Evolutionary conservation across 2,329 filamentous ascomycete species (phyloP), one percentile per base, ranked within the genome.

Genomic region (Claviceps humidiphila): DNA sequence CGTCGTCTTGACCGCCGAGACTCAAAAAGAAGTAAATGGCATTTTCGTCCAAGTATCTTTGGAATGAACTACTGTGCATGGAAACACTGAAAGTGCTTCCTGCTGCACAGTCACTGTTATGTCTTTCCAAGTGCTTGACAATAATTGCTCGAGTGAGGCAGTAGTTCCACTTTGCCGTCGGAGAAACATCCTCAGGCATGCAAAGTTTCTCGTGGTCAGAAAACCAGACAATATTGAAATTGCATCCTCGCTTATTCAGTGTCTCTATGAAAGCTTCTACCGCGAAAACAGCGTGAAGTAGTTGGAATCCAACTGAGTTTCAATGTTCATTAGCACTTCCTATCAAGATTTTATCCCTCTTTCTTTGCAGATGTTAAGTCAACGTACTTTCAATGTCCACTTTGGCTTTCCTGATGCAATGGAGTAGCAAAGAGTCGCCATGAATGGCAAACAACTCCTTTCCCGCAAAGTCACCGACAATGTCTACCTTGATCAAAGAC

Each of bases 401-500:
- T 22, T 75, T 71, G 11, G 74, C 69, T 57, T 84, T 74, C n/a
- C 70, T 67, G 47, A 89, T 77, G 59, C 77, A 83, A 53, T 85
- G 68, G 6, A 80, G 68, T 11, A 89, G 68, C n/a, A 89, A 65
- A 0, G 84, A 84, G 59, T 90, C 84, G 34, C 85, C 85, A 57
- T 89, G 83, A 34, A 89, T 75, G 22, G 84, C 69, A 62, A 89
- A 89, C 11, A 84, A 72, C 61, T 88, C 85, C 54, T 79, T 80
- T 22, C 86, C 85, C 3, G 83, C 84, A 65, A 86, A 89, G 61
- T 89, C 86, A 42, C 85, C 84, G 4, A 89, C 78, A 2, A 89
- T 74, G 58, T 87, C 82, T 30, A 86, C 73, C n/a, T 56, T 60
- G 6, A 63, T 61, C 3, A 66, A 61, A 14, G 48, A 56, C 20